Evolutionary conservation across 1,284 basidiomycete species (phyloP).

Genomic region (Takashimella koratensis): DNA sequence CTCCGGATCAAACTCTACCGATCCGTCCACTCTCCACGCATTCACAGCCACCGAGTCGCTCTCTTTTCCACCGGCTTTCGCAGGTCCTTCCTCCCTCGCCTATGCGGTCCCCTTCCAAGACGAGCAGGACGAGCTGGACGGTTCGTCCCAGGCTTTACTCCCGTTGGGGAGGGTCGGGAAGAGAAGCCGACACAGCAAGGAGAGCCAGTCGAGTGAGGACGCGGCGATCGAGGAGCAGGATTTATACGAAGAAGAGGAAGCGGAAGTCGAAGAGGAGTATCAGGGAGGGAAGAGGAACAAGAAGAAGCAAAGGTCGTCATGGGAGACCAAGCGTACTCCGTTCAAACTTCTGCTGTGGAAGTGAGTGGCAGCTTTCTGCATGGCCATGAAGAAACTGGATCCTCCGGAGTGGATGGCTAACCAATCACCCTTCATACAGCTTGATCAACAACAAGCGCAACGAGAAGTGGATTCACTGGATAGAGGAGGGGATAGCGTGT

Average conservation of each 20-base stretch:
- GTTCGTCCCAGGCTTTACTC: too few species aligned
- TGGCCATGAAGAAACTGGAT: too few species aligned
- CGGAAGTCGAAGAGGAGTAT: background rate
- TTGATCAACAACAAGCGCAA: background rate
- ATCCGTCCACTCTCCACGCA: background rate
- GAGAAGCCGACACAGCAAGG: background rate
- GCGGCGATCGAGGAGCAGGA: background rate
- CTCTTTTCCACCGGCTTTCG: background rate
- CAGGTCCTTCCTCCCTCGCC: too few species aligned
- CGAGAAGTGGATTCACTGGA: background rate
- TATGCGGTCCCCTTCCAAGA: too few species aligned
- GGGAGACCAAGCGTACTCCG: too few species aligned
- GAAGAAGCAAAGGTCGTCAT: too few species aligned
- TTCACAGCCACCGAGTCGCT: background rate
- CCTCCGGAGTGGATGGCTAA: too few species aligned
- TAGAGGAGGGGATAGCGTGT: background rate
- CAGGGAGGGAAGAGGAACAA: background rate
- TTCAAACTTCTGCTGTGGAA: background rate
- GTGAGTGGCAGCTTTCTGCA: background rate
- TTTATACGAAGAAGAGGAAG: background rate
- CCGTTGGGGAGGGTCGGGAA: too few species aligned
- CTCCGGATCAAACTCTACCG: background rate
- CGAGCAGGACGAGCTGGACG: too few species aligned
- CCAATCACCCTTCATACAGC: too few species aligned
- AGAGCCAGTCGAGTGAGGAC: too few species aligned